Evolutionary conservation across 345 rosid species (phyloP), one percentile per base, ranked within the genome.

Genomic region (Syzygium jambos): DNA sequence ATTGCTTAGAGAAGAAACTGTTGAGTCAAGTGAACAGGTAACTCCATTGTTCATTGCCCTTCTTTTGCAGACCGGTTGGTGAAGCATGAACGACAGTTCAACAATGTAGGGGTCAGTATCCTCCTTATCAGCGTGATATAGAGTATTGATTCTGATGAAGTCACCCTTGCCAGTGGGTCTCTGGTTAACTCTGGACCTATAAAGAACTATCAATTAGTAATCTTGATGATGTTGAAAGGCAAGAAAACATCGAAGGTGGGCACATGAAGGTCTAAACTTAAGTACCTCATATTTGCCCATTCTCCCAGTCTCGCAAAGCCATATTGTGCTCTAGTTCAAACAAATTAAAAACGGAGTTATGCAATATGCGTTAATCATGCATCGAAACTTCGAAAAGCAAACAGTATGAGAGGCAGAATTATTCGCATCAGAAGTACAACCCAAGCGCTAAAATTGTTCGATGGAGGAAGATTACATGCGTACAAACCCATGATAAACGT

Each of bases 251-350:
- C 16, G 85, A 80, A 25, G 49, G 88, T 86, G n/a, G 11, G 34
- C 56, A 56, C 27, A 38, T 38, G 56, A 25, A 84, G 56, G 52
- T 43, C 30, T 6, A 52, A 46, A 86, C 73, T 55, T 9, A 53
- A 52, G 52, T 90, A 96, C 99, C 99, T 98, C 0, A 98, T 93
- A 89, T 96, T 96, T 29, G 99, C 99, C 99, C 99, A 95, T 93
- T 98, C 99, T 90, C 98, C 99, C 85, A 96, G 98, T 99, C 99
- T 96, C 52, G 97, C 99, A 87, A 95, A 96, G 87, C 99, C 99
- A 77, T 98, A 99, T 93, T 96, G 99, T 51, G 99, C 99, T 89
- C 99, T 98, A 90, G 7, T 84, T 51, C 85, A 53, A 27, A 56
- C 84, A 65, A 77, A n/a, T 51, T 7, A 57, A 84, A 9, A 19